phyloP scores from a whole-genome alignment of 331 rosid species.

The Erythrophleum ivorense region DNA sequence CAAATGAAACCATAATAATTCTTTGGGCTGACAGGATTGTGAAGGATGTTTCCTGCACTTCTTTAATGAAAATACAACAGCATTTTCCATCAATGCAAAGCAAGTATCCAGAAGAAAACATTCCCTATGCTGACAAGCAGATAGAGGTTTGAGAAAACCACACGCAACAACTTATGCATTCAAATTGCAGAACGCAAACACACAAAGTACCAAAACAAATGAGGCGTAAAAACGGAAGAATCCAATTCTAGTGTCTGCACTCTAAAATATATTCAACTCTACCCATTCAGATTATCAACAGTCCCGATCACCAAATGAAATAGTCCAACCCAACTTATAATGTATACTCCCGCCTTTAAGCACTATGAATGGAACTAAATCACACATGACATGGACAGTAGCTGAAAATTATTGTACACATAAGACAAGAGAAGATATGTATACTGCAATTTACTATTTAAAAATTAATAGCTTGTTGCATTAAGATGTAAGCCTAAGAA shows the following conservation, averaged over 20 bases:
- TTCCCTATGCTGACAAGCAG: too few species aligned
- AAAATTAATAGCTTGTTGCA: slow-evolving; percentile 61
- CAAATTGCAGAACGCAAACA: neutral
- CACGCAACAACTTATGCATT: too few species aligned
- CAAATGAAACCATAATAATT: too few species aligned
- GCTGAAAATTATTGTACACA: slow-evolving; percentile 52
- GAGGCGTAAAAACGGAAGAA: neutral
- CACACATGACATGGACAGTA: slow-evolving; percentile 81
- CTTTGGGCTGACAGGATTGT: too few species aligned
- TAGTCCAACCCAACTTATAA: neutral
- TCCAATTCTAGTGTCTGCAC: slow-evolving; percentile 4
- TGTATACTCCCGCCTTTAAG: neutral
- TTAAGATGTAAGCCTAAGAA: slow-evolving; percentile 67
- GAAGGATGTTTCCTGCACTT: too few species aligned
- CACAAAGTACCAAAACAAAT: neutral
- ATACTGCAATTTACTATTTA: slow-evolving; percentile 33
- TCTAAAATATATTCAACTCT: neutral
- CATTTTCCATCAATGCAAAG: too few species aligned
- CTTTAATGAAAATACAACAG: too few species aligned
- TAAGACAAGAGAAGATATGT: slow-evolving; percentile 45
- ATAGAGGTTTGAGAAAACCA: too few species aligned
- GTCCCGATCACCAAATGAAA: neutral
- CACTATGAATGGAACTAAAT: slow-evolving; percentile 47
- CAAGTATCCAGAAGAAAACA: too few species aligned
- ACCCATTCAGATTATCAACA: neutral